A percentile compares a stretch with the other conserved stretches of the same genome.
These are phyloP conservation scores for Aspergillus sp. DNA, from an alignment of 2,329 filamentous ascomycete species.

Conservation along the genomic window DNA sequence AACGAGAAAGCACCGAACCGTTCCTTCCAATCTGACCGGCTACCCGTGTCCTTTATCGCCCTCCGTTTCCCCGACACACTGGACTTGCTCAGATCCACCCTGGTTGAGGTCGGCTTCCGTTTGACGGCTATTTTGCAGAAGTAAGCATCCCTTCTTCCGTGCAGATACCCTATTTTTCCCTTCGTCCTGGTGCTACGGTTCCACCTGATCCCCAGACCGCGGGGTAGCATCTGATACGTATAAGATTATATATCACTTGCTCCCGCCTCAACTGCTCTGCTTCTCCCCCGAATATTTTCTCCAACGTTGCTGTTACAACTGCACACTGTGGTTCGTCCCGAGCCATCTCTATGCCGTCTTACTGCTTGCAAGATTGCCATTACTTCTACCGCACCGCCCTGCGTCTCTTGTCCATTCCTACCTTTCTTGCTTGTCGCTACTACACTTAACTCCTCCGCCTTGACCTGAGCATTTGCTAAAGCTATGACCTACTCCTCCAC, in stretches of 20 bases:
- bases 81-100: too few relatives aligned
- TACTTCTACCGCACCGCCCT: constrained; percentile 88
- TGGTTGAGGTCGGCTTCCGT: too few relatives aligned
- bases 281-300: constrained; percentile 1
- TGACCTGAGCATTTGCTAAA: constrained; percentile 32
- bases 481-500: constrained; percentile 51
- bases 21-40: too few relatives aligned
- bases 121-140: too few relatives aligned
- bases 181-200: constrained; percentile 10
- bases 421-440: constrained; percentile 66
- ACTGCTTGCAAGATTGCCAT: constrained; percentile 77
- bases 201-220: constrained; percentile 5
- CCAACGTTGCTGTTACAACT: background rate
- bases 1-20: too few relatives aligned
- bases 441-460: constrained; percentile 50
- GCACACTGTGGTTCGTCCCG: constrained; percentile 1
- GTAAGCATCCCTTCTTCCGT: constrained; percentile 17
- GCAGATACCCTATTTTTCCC: constrained; percentile 11
- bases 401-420: constrained; percentile 75
- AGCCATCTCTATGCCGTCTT: constrained; percentile 57
- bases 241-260: constrained; percentile 2
- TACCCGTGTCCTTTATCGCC: too few relatives aligned
- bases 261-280: constrained; percentile 2
- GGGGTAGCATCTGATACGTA: constrained; percentile 4
- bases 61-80: too few relatives aligned